A percentile compares a stretch with the other conserved stretches of the same genome.
These are phyloP conservation scores for Coniochaeta hoffmannii DNA, from an alignment of 2,329 filamentous ascomycete species.

Conservation along the genomic window DNA sequence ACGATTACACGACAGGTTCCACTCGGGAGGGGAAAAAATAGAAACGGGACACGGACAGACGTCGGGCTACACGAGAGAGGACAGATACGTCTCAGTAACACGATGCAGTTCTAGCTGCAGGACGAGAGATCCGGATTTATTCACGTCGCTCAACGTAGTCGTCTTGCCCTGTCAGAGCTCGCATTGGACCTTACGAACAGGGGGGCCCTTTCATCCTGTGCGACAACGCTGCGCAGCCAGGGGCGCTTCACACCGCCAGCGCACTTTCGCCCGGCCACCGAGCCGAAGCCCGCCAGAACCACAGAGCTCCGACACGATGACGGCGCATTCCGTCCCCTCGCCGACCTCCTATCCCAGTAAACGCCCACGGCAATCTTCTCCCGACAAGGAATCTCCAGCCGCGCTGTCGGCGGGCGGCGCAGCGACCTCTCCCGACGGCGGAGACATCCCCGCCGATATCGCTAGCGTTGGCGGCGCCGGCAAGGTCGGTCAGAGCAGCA, in stretches of 20 bases:
- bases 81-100: background rate
- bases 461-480: slow-evolving; percentile 19
- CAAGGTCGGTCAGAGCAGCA: slow-evolving; percentile 50
- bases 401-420: slow-evolving; percentile 19
- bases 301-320: slow-evolving; percentile 25
- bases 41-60: background rate
- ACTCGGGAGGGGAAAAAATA: background rate
- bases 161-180: background rate
- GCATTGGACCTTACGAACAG: background rate
- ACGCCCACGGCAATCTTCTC: slow-evolving; percentile 48
- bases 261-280: background rate
- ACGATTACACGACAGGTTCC: background rate
- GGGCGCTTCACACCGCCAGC: background rate
- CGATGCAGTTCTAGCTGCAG: background rate
- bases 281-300: background rate
- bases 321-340: slow-evolving; percentile 39
- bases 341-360: slow-evolving; percentile 46
- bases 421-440: slow-evolving; percentile 25
- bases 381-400: slow-evolving; percentile 35
- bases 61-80: background rate
- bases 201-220: background rate
- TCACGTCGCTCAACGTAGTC: background rate
- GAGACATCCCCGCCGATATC: slow-evolving; percentile 18
- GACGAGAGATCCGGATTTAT: background rate
- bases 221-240: background rate